Percentiles rank a stretch among this genome's conserved stretches.
These are phyloP conservation scores for Cercophora scortea DNA, from an alignment of 495 filamentous ascomycete genomes.

Conservation along the genomic window DNA sequence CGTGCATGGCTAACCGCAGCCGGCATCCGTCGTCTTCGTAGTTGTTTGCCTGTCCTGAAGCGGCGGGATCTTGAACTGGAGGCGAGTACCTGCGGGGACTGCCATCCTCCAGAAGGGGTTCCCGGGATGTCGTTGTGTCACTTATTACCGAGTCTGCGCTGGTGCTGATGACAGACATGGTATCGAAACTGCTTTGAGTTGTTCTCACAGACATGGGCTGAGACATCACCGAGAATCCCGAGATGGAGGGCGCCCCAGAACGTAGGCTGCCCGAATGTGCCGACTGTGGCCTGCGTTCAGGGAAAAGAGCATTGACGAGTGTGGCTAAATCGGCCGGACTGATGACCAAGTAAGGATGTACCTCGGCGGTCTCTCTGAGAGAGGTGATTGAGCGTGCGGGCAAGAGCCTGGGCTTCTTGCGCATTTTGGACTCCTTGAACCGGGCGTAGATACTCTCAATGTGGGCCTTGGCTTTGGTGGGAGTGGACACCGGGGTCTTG, in stretches of 20 bases:
- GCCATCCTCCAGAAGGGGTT: slow-evolving; percentile 51
- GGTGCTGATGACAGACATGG: slow-evolving; percentile 56
- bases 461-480: slow-evolving; percentile 59
- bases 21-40: slow-evolving; percentile 50
- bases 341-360: slow-evolving; percentile 64
- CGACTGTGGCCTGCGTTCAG: slow-evolving; percentile 51
- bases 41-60: slow-evolving; percentile 28
- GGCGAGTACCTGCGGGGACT: slow-evolving; percentile 38
- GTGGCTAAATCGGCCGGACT: slow-evolving; percentile 67
- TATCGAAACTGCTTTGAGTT: slow-evolving; percentile 41
- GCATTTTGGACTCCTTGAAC: slow-evolving; percentile 46
- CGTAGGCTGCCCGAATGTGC: slow-evolving; percentile 44
- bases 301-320: slow-evolving; percentile 64
- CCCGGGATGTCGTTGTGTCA: slow-evolving; percentile 56
- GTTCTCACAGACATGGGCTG: slow-evolving; percentile 38
- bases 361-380: slow-evolving; percentile 59
- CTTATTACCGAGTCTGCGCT: slow-evolving; percentile 62
- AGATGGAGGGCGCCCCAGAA: slow-evolving; percentile 61
- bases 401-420: slow-evolving; percentile 51
- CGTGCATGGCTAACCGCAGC: slow-evolving; percentile 51
- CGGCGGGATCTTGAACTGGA: slow-evolving; percentile 24
- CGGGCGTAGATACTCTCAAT: slow-evolving; percentile 68
- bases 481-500: slow-evolving; percentile 52
- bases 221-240: slow-evolving; percentile 48
- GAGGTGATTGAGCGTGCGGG: slow-evolving; percentile 63